phyloP scores from a whole-genome alignment of 805 yeast genomes.

The Candida awuae region DNA sequence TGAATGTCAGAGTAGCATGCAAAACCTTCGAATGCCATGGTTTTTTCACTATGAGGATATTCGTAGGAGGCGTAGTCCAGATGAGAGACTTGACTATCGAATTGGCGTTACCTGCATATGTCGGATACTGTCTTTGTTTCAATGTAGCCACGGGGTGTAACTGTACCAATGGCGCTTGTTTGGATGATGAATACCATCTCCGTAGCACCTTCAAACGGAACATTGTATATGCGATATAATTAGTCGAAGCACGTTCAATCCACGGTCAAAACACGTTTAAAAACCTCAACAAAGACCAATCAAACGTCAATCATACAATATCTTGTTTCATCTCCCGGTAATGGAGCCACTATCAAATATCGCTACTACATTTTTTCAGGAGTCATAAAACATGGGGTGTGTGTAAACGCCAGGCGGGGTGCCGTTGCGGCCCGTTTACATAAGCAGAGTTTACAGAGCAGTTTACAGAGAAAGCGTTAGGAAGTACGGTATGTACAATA shows the following conservation, averaged over 20 bases:
- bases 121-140: constrained; percentile 34
- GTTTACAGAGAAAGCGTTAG: no score
- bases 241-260: no score
- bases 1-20: constrained; percentile 57
- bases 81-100: constrained; percentile 54
- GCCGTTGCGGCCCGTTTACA: constrained; percentile 1
- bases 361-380: no score
- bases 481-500: no score
- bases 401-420: not conserved
- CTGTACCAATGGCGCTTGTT: not conserved
- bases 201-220: not conserved
- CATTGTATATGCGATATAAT: no score
- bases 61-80: constrained; percentile 70
- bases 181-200: not conserved
- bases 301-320: no score
- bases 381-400: no score
- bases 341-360: no score
- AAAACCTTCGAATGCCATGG: constrained; percentile 67
- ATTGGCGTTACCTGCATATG: constrained; percentile 45
- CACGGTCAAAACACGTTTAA: no score
- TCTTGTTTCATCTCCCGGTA: no score
- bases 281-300: no score
- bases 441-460: no score
- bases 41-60: constrained; percentile 75
- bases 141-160: constrained; percentile 7